phyloP scores from a whole-genome alignment of 331 rosid genomes.

The Cydonia oblonga region DNA sequence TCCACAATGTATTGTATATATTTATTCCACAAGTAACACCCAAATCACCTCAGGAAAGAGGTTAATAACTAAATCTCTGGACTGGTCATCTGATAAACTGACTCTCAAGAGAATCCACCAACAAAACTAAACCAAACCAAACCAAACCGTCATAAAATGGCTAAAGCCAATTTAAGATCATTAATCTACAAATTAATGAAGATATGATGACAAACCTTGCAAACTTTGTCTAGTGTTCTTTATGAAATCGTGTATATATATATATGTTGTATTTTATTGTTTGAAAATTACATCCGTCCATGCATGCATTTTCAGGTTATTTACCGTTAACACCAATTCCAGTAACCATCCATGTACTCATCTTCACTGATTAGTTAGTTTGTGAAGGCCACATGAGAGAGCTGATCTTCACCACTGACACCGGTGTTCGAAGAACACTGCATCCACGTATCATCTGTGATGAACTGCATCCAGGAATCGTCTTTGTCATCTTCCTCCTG shows the following conservation, averaged over 20 bases:
- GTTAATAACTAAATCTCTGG: slow-evolving; percentile 24
- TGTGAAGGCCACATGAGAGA: slow-evolving; percentile 50
- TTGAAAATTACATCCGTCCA: slow-evolving; percentile 1
- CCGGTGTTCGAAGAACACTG: slow-evolving; percentile 52
- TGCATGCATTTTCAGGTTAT: slow-evolving; percentile 29
- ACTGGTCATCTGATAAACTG: slow-evolving; percentile 17
- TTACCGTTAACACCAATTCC: slow-evolving; percentile 31
- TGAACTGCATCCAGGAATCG: slow-evolving; percentile 96
- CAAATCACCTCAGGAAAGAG: slow-evolving; percentile 29
- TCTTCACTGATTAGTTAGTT: slow-evolving; percentile 23
- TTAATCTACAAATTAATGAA: slow-evolving; percentile 13
- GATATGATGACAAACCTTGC: neutral
- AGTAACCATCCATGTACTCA: neutral
- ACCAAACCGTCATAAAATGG: slow-evolving; percentile 17
- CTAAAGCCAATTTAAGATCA: slow-evolving; percentile 23
- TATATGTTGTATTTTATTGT: slow-evolving; percentile 19
- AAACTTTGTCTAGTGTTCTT: neutral
- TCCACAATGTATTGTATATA: neutral
- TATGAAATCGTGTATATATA: neutral
- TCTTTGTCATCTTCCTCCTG: slow-evolving; percentile 75
- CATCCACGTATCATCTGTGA: slow-evolving; percentile 75
- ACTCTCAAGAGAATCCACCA: slow-evolving; percentile 26
- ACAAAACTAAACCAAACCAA: neutral
- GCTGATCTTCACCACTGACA: slow-evolving; percentile 34
- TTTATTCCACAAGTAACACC: slow-evolving; percentile 48